phyloP scores from a whole-genome alignment of 2,329 filamentous ascomycete species.

The Cordyceps tenuipes region DNA sequence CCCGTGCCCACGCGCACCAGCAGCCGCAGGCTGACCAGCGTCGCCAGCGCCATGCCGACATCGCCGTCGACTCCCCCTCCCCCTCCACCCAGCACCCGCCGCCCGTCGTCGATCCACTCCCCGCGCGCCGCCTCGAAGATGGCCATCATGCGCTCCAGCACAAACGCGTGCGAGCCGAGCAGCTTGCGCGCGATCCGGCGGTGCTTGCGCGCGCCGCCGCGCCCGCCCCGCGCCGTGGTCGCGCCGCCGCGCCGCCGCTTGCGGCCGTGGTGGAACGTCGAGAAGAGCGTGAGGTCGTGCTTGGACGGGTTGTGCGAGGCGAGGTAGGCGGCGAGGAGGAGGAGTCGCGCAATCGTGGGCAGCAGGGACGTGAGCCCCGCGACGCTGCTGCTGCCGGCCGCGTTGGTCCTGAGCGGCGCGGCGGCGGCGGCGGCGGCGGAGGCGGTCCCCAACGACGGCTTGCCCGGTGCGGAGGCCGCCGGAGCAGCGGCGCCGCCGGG shows the following conservation, averaged over 20 bases:
- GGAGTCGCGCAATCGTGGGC: conserved; percentile 63
- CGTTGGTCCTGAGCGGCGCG: conserved; percentile 6
- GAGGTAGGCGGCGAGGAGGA: conserved; percentile 71
- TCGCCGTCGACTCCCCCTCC: conserved; percentile 40
- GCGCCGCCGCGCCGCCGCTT: conserved; percentile 41
- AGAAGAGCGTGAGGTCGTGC: conserved; percentile 69
- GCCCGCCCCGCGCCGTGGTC: conserved; percentile 21
- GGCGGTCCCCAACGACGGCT: neutral
- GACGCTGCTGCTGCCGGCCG: conserved; percentile 16
- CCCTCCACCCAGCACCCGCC: conserved; percentile 16
- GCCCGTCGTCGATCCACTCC: conserved; percentile 39
- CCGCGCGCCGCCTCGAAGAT: conserved; percentile 61
- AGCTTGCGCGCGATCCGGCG: conserved; percentile 70
- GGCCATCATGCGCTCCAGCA: conserved; percentile 69
- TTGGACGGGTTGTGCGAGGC: conserved; percentile 70
- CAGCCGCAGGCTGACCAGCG: conserved; percentile 61
- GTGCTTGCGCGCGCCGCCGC: conserved; percentile 38
- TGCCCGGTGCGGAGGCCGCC: neutral
- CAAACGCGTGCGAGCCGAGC: conserved; percentile 67
- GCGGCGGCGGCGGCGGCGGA: neutral
- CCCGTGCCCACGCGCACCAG: conserved; percentile 56
- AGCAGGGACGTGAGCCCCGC: conserved; percentile 49
- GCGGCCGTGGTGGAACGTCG: conserved; percentile 53
- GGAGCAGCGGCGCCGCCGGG: neutral
- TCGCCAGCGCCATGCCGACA: conserved; percentile 59